These are phyloP conservation scores for Penicillium thymicola DNA, from an alignment of 2,329 filamentous ascomycete species.

Conservation along the genomic window DNA sequence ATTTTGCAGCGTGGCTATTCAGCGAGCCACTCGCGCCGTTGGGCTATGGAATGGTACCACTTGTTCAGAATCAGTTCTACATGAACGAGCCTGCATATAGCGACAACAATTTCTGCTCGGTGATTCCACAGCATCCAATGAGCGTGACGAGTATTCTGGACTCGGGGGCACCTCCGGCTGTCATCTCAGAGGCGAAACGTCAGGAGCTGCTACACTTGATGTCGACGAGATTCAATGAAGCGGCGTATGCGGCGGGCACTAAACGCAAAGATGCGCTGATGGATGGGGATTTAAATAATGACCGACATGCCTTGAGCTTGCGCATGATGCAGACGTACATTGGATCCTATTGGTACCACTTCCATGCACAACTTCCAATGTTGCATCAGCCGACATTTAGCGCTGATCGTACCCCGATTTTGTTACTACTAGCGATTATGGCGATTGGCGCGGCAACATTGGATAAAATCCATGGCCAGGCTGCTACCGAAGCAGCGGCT, in stretches of 20 bases:
- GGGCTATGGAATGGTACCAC: conserved; percentile 46
- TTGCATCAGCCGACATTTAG: conserved; percentile 92
- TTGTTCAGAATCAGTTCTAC: conserved; percentile 50
- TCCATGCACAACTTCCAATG: conserved; percentile 91
- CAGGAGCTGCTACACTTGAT: conserved; percentile 81
- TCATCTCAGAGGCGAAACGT: conserved; percentile 83
- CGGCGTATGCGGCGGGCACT: conserved; percentile 68
- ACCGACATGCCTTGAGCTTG: conserved; percentile 67
- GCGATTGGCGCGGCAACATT: conserved; percentile 87
- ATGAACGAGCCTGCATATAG: conserved; percentile 49
- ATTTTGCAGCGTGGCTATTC: conserved; percentile 82
- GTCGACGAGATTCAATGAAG: conserved; percentile 74
- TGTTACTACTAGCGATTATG: conserved; percentile 84
- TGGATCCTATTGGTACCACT: conserved; percentile 89
- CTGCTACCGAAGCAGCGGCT: conserved; percentile 71
- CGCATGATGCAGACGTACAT: conserved; percentile 97
- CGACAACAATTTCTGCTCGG: conserved; percentile 46
- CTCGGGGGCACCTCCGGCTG: conserved; percentile 71
- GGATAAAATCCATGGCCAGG: conserved; percentile 73
- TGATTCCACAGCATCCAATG: conserved; percentile 72
- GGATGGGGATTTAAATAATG: conserved; percentile 68
- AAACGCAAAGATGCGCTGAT: conserved; percentile 74
- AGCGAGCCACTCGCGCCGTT: conserved; percentile 61
- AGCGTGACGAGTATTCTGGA: conserved; percentile 82
- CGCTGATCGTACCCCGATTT: conserved; percentile 77